Conservation (phyloP, 192 early-diverging fungal species). For the Radiomyces spectabilis region DNA sequence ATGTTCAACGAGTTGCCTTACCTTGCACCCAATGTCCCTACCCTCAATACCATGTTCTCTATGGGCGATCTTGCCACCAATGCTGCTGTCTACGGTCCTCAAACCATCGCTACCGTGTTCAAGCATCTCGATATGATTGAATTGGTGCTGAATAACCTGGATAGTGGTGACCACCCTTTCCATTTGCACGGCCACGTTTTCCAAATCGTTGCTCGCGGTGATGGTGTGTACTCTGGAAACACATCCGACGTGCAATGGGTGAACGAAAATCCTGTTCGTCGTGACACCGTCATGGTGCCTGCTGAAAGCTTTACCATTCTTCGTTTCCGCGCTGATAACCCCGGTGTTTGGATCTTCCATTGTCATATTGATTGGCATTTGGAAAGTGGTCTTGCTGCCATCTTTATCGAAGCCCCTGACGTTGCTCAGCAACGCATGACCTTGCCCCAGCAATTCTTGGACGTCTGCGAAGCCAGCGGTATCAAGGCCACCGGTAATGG, state of each 20-base stretch:
- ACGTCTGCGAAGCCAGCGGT: constrained; percentile 55
- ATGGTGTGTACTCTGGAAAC: constrained; percentile 45
- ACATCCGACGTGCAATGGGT: constrained; percentile 14
- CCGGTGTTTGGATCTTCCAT: constrained; percentile 76
- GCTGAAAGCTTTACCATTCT: constrained; percentile 59
- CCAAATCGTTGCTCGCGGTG: constrained; percentile 64
- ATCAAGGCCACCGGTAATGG: constrained; percentile 63
- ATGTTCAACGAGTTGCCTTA: constrained; percentile 75
- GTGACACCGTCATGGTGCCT: constrained; percentile 71
- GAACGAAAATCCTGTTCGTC: constrained; percentile 53
- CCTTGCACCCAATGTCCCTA: constrained; percentile 54
- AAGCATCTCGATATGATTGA: constrained; percentile 58
- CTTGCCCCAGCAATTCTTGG: constrained; percentile 48
- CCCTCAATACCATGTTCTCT: constrained; percentile 57
- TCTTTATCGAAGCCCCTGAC: constrained; percentile 68
- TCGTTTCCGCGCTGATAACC: constrained; percentile 75
- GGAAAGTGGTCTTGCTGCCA: constrained; percentile 61
- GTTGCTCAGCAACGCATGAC: constrained; percentile 41
- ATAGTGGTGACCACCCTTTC: constrained; percentile 65
- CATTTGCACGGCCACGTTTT: constrained; percentile 84
- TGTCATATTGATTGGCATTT: constrained; percentile 83
- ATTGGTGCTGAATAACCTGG: constrained; percentile 68
- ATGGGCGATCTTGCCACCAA: constrained; percentile 42
- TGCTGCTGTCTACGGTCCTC: constrained; percentile 51
- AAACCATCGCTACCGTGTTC: constrained; percentile 55